Evolutionary conservation across 2,329 filamentous ascomycete species (phyloP), one percentile per base, ranked within the genome.

Genomic region (Fonsecaea pedrosoi): DNA sequence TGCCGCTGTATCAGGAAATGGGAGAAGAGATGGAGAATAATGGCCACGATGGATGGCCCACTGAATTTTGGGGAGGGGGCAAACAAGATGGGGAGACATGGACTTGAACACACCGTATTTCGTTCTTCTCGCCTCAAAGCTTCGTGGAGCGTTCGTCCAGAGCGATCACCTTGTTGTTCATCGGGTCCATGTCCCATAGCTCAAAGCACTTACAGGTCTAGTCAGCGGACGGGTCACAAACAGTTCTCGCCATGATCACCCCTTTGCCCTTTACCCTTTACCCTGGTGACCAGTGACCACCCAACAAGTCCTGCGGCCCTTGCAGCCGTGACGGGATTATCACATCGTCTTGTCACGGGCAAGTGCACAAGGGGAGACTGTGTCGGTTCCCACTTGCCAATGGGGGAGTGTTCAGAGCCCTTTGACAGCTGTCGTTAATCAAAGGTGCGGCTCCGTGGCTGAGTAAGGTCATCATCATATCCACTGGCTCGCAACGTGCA

Each of bases 391-490:
- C n/a, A 56, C 13, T 35, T n/a, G 38, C 61, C 54, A 64, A 57
- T 58, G 48, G 38, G 12, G 42, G 10, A 53, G 8, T 35, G 42
- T n/a, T 35, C 12, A 40, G 25, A 64, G 54, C 32, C n/a, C 9
- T 8, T 34, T 38, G 18, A 7, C 32, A 18, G 42, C 54, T 25
- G 25, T 30, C n/a, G 58, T 30, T 61, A 50, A 25, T 54, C 37
- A 37, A 48, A 25, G 25, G 53, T 61, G 54, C 57, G 56, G 53
- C 42, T 62, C 50, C 59, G 35, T 62, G 61, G 66, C 66, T 68
- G 66, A 68, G 66, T 68, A 58, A 68, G 62, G 62, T 68, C 66
- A 68, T 68, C 62, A 63, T 62, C 45, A 25, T 25, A 1, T 62
- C 62, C 54, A 61, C 62, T 9, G 38, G 5, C 21, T 6, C 35